Percentiles rank a stretch among this genome's conserved stretches.
These are phyloP conservation scores for Agrocybe pediades DNA, from an alignment of 768 basidiomycete genomes.

Conservation along the genomic window DNA sequence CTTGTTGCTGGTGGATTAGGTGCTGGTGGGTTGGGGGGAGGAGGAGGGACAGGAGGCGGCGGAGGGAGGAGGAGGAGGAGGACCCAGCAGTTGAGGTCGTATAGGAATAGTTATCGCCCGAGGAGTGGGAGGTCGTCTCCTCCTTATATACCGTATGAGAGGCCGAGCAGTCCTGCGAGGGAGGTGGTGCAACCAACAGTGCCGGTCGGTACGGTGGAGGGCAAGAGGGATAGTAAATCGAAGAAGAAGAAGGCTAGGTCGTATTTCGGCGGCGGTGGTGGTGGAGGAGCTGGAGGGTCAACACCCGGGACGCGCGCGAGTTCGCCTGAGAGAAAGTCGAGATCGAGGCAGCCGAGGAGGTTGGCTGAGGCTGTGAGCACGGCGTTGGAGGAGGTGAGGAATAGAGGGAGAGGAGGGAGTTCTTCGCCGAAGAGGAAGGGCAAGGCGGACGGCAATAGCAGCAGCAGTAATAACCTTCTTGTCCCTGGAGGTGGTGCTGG, in stretches of 20 bases:
- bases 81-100: constrained; percentile 25
- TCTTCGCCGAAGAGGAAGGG: constrained; percentile 8
- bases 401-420: constrained; percentile 6
- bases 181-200: too few species aligned
- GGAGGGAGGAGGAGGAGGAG: constrained; percentile 19
- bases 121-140: constrained; percentile 13
- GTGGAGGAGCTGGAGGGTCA: constrained; percentile 6
- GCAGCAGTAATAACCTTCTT: too few species aligned
- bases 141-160: constrained; percentile 18
- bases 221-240: constrained; percentile 5
- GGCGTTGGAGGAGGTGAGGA: constrained; percentile 18
- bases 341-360: constrained; percentile 21
- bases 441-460: background rate
- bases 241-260: constrained; percentile 16
- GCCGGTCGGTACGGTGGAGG: background rate
- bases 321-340: constrained; percentile 24
- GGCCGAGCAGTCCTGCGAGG: background rate
- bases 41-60: constrained; percentile 4
- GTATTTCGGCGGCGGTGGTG: constrained; percentile 16
- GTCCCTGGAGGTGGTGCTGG: background rate
- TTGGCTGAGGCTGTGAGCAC: constrained; percentile 21
- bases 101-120: constrained; percentile 26
- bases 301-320: constrained; percentile 20
- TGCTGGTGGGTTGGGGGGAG: background rate
- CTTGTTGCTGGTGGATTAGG: too few species aligned